These are phyloP conservation scores for Nicotiana tabacum DNA, from an alignment of 257 asterid genomes.

Conservation along the genomic window DNA sequence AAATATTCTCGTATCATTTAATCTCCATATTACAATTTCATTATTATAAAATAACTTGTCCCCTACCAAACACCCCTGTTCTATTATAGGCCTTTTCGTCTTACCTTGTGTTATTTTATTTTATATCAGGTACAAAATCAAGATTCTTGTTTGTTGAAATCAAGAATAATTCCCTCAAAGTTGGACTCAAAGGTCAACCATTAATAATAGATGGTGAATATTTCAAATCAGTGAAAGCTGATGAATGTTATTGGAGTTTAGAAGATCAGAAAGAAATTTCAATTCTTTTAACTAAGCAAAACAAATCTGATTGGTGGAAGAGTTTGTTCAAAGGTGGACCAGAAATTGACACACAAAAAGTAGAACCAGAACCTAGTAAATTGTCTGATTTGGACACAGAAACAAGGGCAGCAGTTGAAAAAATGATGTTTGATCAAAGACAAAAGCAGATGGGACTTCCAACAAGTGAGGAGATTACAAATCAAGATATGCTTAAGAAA, in stretches of 20 bases:
- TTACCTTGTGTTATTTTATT: neutral
- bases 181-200: constrained; percentile 43
- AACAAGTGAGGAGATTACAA: constrained; percentile 65
- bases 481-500: constrained; percentile 59
- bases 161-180: constrained; percentile 27
- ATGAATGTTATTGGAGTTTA: constrained; percentile 85
- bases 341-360: constrained; percentile 73
- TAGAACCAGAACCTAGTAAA: constrained; percentile 71
- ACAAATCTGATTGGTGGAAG: constrained; percentile 93
- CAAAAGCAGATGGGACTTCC: constrained; percentile 79
- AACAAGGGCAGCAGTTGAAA: constrained; percentile 72
- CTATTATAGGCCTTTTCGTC: neutral
- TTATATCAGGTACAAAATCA: constrained; percentile 21
- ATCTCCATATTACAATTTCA: too few species aligned
- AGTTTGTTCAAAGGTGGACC: constrained; percentile 75
- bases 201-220: constrained; percentile 48
- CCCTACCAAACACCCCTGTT: too few species aligned
- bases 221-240: constrained; percentile 52
- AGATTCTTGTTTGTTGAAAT: constrained; percentile 31
- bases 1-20: too few species aligned
- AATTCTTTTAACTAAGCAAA: constrained; percentile 60
- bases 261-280: constrained; percentile 77
- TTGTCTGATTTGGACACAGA: constrained; percentile 73
- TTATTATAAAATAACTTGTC: too few species aligned
- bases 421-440: constrained; percentile 79